These are phyloP conservation scores for Uronychia setigera DNA, from an alignment of 73 alveolate genomes.

Conservation along the genomic window DNA sequence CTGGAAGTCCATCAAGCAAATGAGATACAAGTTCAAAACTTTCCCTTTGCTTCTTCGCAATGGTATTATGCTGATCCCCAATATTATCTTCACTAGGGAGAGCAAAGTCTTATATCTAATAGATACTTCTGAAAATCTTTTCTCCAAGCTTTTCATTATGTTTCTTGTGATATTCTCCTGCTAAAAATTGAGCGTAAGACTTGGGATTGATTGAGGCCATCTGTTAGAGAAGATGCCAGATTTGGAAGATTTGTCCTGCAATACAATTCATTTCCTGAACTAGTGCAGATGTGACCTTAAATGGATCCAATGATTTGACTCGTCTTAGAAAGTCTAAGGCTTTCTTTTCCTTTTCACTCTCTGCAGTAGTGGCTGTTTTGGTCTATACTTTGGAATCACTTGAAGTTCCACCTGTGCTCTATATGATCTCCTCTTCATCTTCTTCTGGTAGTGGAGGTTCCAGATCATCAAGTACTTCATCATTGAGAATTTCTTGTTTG, in stretches of 20 bases:
- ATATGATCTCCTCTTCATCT: neutral
- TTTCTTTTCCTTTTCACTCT: neutral
- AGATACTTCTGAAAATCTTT: neutral
- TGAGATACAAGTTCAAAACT: slow-evolving; percentile 9
- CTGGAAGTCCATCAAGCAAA: neutral
- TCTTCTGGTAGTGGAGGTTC: neutral
- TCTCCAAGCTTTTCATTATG: neutral
- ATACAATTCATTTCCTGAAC: slow-evolving; percentile 31
- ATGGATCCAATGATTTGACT: slow-evolving; percentile 12
- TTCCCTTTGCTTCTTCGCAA: slow-evolving; percentile 55
- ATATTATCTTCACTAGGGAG: slow-evolving; percentile 55
- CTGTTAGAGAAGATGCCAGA: neutral
- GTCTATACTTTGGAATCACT: no score
- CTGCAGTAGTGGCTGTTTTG: no score
- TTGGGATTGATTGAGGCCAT: neutral
- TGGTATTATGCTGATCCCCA: slow-evolving; percentile 53
- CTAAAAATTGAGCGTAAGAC: neutral
- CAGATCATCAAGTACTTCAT: neutral
- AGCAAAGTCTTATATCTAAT: slow-evolving; percentile 45
- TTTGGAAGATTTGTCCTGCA: slow-evolving; percentile 36
- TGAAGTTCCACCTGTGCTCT: no score
- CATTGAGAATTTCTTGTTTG: neutral
- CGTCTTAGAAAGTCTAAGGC: slow-evolving; percentile 1
- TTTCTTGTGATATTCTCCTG: neutral
- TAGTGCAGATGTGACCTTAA: slow-evolving; percentile 27